Evolutionary conservation across 306 rosid species (phyloP).

Genomic region (Crotalaria pallida): DNA sequence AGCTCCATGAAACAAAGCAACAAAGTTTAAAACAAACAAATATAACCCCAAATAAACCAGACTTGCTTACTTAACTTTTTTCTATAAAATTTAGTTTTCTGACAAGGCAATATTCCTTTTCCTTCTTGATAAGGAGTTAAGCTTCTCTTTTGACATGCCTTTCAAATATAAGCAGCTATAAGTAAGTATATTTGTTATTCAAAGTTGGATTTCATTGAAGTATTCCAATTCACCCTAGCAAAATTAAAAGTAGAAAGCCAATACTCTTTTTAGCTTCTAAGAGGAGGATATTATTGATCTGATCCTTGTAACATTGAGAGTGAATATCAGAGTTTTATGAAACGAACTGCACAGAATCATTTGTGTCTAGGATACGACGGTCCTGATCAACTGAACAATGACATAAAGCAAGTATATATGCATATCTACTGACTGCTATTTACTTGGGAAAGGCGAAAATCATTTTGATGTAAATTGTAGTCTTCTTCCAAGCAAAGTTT

Average conservation of each 20-base stretch:
- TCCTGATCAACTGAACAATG: background rate
- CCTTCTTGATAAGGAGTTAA: background rate
- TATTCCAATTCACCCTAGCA: background rate
- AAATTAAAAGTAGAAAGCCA: background rate
- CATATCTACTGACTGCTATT: background rate
- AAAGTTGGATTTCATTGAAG: background rate
- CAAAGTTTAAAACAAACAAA: background rate
- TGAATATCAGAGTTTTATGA: background rate
- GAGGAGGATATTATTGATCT: background rate
- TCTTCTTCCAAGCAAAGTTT: background rate
- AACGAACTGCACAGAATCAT: background rate
- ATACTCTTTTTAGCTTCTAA: background rate
- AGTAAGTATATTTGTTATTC: background rate
- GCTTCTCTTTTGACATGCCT: background rate
- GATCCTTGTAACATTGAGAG: background rate
- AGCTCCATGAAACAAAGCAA: background rate
- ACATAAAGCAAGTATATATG: background rate
- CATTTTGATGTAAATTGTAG: background rate
- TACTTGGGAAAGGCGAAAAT: background rate
- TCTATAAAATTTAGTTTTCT: background rate
- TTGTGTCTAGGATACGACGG: background rate
- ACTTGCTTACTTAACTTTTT: background rate
- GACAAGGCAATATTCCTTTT: background rate
- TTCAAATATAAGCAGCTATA: background rate
- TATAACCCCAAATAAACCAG: background rate